phyloP scores from a whole-genome alignment of 805 yeast genomes.

The Scheffersomyces lignosus region DNA sequence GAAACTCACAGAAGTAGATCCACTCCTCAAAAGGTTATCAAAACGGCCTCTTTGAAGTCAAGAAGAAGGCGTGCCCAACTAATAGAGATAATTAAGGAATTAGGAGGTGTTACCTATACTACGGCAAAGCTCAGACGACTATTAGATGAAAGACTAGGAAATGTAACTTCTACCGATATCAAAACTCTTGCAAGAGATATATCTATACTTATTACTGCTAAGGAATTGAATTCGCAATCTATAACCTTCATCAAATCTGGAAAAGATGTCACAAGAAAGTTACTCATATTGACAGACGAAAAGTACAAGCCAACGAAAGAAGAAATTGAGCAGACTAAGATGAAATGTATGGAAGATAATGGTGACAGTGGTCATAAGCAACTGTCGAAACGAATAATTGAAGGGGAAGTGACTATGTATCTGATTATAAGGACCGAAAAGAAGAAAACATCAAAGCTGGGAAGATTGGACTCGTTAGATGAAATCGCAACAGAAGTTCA shows the following conservation, averaged over 20 bases:
- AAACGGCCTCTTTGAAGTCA: slow-evolving; percentile 25
- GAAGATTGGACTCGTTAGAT: slow-evolving; percentile 24
- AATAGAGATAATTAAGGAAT: slow-evolving; percentile 27
- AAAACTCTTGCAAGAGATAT: slow-evolving; percentile 43
- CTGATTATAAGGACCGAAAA: slow-evolving; percentile 6
- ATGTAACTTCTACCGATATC: slow-evolving; percentile 31
- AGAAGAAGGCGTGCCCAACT: slow-evolving; percentile 28
- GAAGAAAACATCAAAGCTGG: slow-evolving; percentile 8
- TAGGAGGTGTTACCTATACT: slow-evolving; percentile 41
- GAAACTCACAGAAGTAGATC: background rate
- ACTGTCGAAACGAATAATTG: slow-evolving; percentile 21
- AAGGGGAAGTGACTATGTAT: slow-evolving; percentile 27
- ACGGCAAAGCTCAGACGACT: slow-evolving; percentile 31
- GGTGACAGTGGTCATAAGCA: slow-evolving; percentile 16
- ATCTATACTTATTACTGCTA: slow-evolving; percentile 21
- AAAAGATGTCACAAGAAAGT: slow-evolving; percentile 25
- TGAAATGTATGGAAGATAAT: slow-evolving; percentile 25
- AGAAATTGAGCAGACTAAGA: slow-evolving; percentile 24
- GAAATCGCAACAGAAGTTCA: slow-evolving; percentile 1
- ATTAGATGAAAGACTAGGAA: slow-evolving; percentile 30
- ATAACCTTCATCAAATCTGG: slow-evolving; percentile 27
- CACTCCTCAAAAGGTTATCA: background rate
- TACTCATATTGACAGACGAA: slow-evolving; percentile 32
- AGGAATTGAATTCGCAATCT: slow-evolving; percentile 22
- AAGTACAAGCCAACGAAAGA: slow-evolving; percentile 25